Evolutionary conservation across 345 rosid species (phyloP).

Genomic region (Carallia pectinifolia): DNA sequence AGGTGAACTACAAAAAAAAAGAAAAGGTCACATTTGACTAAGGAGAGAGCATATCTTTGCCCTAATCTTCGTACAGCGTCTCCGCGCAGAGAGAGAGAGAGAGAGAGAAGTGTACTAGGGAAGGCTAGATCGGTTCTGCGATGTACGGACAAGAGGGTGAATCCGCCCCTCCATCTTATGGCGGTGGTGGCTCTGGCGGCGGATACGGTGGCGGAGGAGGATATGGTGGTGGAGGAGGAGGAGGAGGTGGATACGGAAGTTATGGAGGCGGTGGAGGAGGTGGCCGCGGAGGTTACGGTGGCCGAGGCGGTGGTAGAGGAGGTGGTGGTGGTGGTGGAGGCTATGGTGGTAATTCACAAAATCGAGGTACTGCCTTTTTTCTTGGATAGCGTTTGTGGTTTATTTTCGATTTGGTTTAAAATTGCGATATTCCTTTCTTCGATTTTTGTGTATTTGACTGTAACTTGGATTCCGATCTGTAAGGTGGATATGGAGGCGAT

Average conservation of each 20-base stretch:
- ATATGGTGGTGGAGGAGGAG: conserved; percentile 2
- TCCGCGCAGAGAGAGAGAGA: neutral
- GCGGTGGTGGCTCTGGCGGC: neutral
- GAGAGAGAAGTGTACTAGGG: neutral
- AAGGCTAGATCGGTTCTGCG: neutral
- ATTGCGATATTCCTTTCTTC: neutral
- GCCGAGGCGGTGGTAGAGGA: conserved; percentile 55
- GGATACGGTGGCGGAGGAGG: neutral
- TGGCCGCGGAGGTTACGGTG: conserved; percentile 46
- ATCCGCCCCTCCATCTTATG: conserved; percentile 3
- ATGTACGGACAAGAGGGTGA: conserved; percentile 4
- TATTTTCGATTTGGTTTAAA: neutral
- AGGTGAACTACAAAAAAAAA: too few relatives aligned
- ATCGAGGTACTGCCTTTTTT: neutral
- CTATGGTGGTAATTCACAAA: conserved; percentile 40
- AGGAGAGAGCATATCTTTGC: neutral
- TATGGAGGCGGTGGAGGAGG: conserved; percentile 41
- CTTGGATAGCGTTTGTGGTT: neutral
- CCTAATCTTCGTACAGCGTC: neutral
- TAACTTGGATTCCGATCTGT: neutral
- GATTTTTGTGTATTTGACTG: neutral
- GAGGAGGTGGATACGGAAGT: conserved; percentile 3
- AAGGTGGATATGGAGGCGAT: conserved; percentile 6
- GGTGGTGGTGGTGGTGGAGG: neutral
- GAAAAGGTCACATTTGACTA: neutral